Base-by-base conservation (phyloP, 768 basidiomycete genomes). In the Bullera alba region DNA sequence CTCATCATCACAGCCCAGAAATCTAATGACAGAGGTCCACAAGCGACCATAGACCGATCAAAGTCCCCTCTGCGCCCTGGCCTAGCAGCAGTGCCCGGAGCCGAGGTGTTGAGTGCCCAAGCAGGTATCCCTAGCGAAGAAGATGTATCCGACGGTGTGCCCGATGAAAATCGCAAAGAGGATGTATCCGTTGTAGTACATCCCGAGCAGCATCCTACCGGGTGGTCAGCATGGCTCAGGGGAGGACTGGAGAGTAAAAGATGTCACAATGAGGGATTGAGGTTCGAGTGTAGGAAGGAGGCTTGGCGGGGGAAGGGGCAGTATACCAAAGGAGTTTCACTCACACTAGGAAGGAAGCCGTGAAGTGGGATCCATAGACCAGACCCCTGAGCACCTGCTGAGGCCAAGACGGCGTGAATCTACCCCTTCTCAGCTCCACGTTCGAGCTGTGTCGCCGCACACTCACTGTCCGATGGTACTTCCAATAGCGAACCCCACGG, bases 171-270 rank as follows among this genome's bases (percentile, higher is more conserved):
- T 72, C 6, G 58, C 63, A 28, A 74, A 50, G 21, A 74, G 58
- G 49, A 74, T 54, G 28, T 54, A 67, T 1, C 67, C 70, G 53
- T 73, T 73, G 60, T 58, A 73, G 54, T 63, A 71, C 71, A 72
- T 73, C 28, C 58, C 67, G 21, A 69, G 58, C 0, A 67, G 43
- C 58, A 65, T 60, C 23, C 58, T 62, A 17, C 5, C 10, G 25
- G 16, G 7, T 2, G 16, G 42, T 44, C 36, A 49, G 42, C 42
- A 3, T 19, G n/a, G 32, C 10, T 10, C 32, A 34, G 32, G 32
- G n/a, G 32, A 8, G n/a, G 12, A 10, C 12, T 39, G 37, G 22
- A 10, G 10, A 39, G 37, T 10, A 7, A 14, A 21, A 10, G 19
- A 32, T 4, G 10, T 3, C 17, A 2, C 2, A 37, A 42, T 17